Percentiles rank a stretch among this genome's conserved stretches.
phyloP scores from a whole-genome alignment of 768 basidiomycete species.

The Amylocystis lapponica region DNA sequence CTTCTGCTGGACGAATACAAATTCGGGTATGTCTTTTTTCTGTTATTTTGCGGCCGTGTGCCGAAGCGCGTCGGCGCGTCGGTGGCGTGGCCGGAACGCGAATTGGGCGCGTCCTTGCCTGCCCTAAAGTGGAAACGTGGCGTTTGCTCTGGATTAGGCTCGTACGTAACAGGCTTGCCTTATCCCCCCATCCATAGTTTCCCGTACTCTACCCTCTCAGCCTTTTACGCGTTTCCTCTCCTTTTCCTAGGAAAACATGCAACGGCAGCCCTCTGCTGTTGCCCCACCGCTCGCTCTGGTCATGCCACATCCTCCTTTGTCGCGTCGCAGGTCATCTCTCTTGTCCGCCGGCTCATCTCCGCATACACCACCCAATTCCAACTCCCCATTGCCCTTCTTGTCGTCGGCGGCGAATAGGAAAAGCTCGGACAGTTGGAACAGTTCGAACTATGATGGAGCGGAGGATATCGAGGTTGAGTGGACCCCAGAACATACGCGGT shows the following conservation, averaged over 20 bases:
- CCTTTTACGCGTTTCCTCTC: constrained; percentile 13
- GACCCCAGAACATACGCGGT: constrained; percentile 65
- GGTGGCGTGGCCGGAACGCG: constrained; percentile 5
- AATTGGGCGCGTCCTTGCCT: too few relatives aligned
- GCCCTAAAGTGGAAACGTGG: constrained; percentile 10
- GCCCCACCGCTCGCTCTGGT: constrained; percentile 55
- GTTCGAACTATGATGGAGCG: constrained; percentile 60
- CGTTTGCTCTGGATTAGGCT: background rate
- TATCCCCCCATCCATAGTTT: constrained; percentile 16
- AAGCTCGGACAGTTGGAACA: constrained; percentile 83
- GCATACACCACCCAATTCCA: constrained; percentile 53
- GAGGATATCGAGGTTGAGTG: constrained; percentile 67
- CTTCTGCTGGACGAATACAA: too few relatives aligned
- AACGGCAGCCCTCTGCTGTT: constrained; percentile 42
- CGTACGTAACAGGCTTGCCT: constrained; percentile 3
- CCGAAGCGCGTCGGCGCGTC: constrained; percentile 2
- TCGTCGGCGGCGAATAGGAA: constrained; percentile 45
- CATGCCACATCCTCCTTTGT: constrained; percentile 53
- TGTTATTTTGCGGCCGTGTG: background rate
- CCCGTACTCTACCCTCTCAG: constrained; percentile 15
- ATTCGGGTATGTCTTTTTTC: background rate
- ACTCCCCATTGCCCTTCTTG: constrained; percentile 48
- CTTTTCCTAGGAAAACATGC: constrained; percentile 22
- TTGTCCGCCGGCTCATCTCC: constrained; percentile 45
- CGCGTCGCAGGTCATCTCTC: constrained; percentile 44